Base-by-base conservation (phyloP, 2,329 filamentous ascomycete species). In the Drechslera avenae region DNA sequence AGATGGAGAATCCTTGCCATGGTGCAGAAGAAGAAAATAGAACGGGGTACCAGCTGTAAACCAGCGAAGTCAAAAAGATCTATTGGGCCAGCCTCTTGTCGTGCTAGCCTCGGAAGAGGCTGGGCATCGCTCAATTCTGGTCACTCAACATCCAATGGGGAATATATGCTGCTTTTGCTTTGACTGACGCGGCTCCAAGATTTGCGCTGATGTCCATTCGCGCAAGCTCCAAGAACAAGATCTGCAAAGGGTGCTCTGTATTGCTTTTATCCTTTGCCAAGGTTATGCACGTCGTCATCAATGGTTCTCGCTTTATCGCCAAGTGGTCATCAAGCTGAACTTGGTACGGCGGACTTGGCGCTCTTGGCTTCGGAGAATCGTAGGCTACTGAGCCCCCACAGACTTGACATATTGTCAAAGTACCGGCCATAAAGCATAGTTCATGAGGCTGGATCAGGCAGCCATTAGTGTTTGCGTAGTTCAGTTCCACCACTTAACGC, bases 311-410 rank as follows among this genome's bases (percentile, higher is more conserved):
- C 13, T 47, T 34, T 31, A 35, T 31, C 37, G 30, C 31, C 45
- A 34, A 47, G 45, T 30, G 18, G 28, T 16, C 14, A 14, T 40
- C 32, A 28, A 18, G 32, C 45, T 26, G 28, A 17, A 40, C 26
- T 30, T 33, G 31, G 36, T n/a, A 13, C 45, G 21, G 45, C 45
- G 36, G 45, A 40, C 45, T 41, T 41, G 45, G 45, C 36, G 19
- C 19, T 1, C 45, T 47, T 47, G 45, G 36, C 45, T n/a, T 5
- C 16, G 21, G 14, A 35, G 35, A 37, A 26, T 23, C 19, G 2
- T 31, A 35, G 30, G 12, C 19, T 37, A 23, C 31, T 21, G 19
- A 39, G 40, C 41, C 18, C 40, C 36, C 37, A 21, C 30, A 19
- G 34, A 14, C 16, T 18, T 18, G 18, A 41, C 5, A 34, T 10